Evolutionary conservation across 257 asterid genomes (phyloP).

Genomic region (Parsonsia alboflavescens): DNA sequence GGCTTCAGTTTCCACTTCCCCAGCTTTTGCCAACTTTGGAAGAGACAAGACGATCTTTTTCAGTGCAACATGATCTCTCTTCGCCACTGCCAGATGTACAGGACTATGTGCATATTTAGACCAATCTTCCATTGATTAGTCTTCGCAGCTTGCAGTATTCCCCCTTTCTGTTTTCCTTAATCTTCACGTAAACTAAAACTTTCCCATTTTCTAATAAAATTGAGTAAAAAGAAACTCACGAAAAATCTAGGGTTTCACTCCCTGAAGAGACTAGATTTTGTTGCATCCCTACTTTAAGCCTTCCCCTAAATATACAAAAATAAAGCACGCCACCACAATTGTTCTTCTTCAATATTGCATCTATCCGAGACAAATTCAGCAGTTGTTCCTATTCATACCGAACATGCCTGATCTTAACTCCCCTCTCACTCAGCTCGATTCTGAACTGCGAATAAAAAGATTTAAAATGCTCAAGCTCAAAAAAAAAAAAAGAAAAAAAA

Average conservation of each 20-base stretch:
- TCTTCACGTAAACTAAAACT: slow-evolving; percentile 24
- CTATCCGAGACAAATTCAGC: not conserved
- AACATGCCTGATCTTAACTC: slow-evolving; percentile 14
- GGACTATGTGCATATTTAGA: slow-evolving; percentile 79
- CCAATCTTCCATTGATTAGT: slow-evolving; percentile 65
- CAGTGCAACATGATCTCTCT: slow-evolving; percentile 57
- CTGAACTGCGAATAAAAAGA: slow-evolving; percentile 14
- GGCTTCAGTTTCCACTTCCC: slow-evolving; percentile 76
- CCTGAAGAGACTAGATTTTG: not conserved
- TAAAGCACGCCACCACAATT: not conserved
- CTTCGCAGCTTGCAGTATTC: slow-evolving; percentile 12
- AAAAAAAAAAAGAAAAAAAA: slow-evolving; percentile 12
- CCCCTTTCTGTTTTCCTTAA: slow-evolving; percentile 19
- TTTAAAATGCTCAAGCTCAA: not conserved
- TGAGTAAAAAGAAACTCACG: not conserved
- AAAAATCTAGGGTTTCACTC: slow-evolving; percentile 12
- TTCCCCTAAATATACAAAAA: not conserved
- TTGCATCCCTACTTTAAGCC: slow-evolving; percentile 3
- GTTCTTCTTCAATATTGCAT: slow-evolving; percentile 2
- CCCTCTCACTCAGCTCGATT: slow-evolving; percentile 17
- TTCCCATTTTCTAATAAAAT: slow-evolving; percentile 22
- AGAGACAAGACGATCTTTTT: slow-evolving; percentile 63
- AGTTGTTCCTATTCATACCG: not conserved
- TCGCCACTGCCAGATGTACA: slow-evolving; percentile 76
- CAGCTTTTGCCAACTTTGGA: slow-evolving; percentile 79